Percentiles rank a stretch among this genome's conserved stretches.
phyloP scores from a whole-genome alignment of 495 filamentous ascomycete genomes.

The Penicillium paradoxum region DNA sequence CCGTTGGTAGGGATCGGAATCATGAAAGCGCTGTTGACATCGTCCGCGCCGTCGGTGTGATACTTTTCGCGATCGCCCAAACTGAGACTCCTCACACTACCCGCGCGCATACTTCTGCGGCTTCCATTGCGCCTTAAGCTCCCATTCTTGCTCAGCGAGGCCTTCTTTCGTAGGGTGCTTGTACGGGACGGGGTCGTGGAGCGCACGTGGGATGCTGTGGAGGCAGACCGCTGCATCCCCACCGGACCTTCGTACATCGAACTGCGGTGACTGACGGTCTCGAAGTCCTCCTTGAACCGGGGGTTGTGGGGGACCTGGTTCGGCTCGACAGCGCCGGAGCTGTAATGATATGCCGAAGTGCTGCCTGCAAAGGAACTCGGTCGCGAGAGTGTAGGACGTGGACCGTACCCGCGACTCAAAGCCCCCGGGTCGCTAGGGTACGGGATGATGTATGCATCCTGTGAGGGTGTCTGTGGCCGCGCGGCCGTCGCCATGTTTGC shows the following conservation, averaged over 20 bases:
- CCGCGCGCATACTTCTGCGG: conserved; percentile 67
- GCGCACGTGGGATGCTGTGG: conserved; percentile 48
- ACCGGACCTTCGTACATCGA: conserved; percentile 49
- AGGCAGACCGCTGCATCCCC: conserved; percentile 43
- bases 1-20: conserved; percentile 84
- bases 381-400: conserved; percentile 29
- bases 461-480: conserved; percentile 41
- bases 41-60: conserved; percentile 55
- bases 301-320: conserved; percentile 44
- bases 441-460: conserved; percentile 37
- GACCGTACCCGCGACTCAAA: conserved; percentile 30
- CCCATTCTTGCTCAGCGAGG: conserved; percentile 63
- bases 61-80: conserved; percentile 56
- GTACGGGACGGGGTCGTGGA: conserved; percentile 59
- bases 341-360: conserved; percentile 34
- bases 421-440: conserved; percentile 25
- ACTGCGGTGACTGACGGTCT: conserved; percentile 60
- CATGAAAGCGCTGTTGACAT: conserved; percentile 78
- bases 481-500: conserved; percentile 39
- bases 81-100: conserved; percentile 71
- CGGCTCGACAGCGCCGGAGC: conserved; percentile 37
- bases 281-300: conserved; percentile 68
- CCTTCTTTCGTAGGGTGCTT: conserved; percentile 82
- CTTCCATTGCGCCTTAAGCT: conserved; percentile 79
- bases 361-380: conserved; percentile 38